phyloP scores from a whole-genome alignment of 768 basidiomycete species.

The Russula virescens region DNA sequence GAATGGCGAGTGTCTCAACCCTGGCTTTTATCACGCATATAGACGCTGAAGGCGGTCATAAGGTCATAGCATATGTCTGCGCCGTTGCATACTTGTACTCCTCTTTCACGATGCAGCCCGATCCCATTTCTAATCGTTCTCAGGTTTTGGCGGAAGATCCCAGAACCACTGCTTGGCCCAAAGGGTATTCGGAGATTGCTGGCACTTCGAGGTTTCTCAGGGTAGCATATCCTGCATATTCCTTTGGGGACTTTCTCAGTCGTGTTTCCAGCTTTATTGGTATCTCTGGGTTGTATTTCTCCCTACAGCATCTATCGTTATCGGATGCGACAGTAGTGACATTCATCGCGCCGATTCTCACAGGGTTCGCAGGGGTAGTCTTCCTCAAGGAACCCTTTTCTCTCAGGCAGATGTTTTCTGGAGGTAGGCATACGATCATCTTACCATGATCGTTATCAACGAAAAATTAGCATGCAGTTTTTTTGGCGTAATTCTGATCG shows the following conservation, averaged over 20 bases:
- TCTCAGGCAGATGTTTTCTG: conserved; percentile 49
- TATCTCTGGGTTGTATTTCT: conserved; percentile 61
- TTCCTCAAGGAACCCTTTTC: conserved; percentile 57
- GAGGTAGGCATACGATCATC: conserved; percentile 31
- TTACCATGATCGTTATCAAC: neutral
- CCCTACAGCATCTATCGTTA: conserved; percentile 66
- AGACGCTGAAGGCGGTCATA: neutral
- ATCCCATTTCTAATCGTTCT: neutral
- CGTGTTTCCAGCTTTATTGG: conserved; percentile 56
- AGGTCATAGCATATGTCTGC: conserved; percentile 50
- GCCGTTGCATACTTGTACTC: conserved; percentile 47
- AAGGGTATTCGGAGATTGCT: conserved; percentile 57
- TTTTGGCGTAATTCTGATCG: conserved; percentile 73
- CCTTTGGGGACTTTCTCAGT: neutral
- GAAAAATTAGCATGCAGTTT: conserved; percentile 50
- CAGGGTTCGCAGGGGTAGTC: conserved; percentile 54
- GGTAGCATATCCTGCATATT: conserved; percentile 34
- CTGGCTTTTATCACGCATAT: conserved; percentile 12
- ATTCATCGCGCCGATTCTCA: conserved; percentile 66
- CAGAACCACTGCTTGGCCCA: conserved; percentile 62
- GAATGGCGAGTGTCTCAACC: conserved; percentile 43
- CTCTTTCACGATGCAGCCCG: neutral
- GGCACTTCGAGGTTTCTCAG: conserved; percentile 51
- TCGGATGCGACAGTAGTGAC: conserved; percentile 74
- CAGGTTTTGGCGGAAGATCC: conserved; percentile 38